Conservation (phyloP, 176 grass and related monocot species). For the Leersia perrieri region DNA sequence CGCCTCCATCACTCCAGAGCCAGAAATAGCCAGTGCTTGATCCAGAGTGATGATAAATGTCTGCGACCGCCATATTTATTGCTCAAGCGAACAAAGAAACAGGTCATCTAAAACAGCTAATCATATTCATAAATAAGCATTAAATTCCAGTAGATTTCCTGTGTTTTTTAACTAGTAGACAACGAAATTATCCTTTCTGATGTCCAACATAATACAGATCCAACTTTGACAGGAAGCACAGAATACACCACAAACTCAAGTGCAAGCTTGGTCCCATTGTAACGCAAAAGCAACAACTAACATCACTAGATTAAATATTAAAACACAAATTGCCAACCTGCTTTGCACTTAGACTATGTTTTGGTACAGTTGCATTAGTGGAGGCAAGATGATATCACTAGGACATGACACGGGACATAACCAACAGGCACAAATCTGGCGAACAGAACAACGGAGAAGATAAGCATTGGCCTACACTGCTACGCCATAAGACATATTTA, state of each 20-base stretch:
- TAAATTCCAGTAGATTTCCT: neutral
- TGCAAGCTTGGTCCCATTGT: neutral
- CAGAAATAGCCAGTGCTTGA: slow-evolving; percentile 10
- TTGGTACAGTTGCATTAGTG: neutral
- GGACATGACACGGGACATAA: slow-evolving; percentile 17
- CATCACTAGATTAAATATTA: neutral
- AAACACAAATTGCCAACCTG: slow-evolving; percentile 23
- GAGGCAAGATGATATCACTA: slow-evolving; percentile 20
- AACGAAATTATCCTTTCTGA: neutral
- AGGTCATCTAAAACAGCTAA: slow-evolving; percentile 8
- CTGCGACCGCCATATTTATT: slow-evolving; percentile 7
- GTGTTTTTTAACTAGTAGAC: neutral
- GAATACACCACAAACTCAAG: slow-evolving; percentile 19
- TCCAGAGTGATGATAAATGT: neutral
- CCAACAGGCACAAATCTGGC: neutral
- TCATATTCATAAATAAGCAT: slow-evolving; percentile 17
- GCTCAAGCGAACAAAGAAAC: slow-evolving; percentile 37
- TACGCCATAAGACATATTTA: slow-evolving; percentile 47
- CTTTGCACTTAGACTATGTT: slow-evolving; percentile 22
- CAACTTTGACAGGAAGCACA: slow-evolving; percentile 13
- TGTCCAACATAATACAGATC: slow-evolving; percentile 21
- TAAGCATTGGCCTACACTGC: neutral
- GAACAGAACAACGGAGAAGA: slow-evolving; percentile 10
- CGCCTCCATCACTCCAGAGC: neutral
- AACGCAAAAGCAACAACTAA: neutral